These are phyloP conservation scores for Vitis hybrid DNA, from an alignment of 177 flowering plant genomes.

Conservation along the genomic window DNA sequence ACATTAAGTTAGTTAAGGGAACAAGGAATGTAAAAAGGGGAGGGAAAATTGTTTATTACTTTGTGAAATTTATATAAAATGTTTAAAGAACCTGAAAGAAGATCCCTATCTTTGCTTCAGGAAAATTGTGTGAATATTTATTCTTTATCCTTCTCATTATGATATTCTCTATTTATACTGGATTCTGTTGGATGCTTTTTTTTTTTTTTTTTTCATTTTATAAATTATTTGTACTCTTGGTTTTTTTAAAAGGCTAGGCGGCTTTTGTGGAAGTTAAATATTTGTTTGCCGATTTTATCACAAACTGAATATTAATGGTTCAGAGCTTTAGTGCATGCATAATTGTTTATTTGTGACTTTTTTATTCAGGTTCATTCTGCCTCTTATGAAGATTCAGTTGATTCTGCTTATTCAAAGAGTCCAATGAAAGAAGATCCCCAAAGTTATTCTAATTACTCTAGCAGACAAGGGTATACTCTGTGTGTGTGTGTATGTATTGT, in stretches of 20 bases:
- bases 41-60: too few species aligned
- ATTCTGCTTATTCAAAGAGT: conserved; percentile 31
- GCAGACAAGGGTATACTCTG: conserved; percentile 43
- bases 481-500: background rate
- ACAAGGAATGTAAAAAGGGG: too few species aligned
- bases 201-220: too few species aligned
- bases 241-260: background rate
- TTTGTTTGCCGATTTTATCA: background rate
- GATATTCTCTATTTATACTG: too few species aligned
- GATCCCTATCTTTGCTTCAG: too few species aligned
- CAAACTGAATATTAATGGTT: background rate
- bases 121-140: too few species aligned
- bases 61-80: too few species aligned
- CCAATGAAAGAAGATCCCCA: conserved; percentile 44
- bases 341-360: background rate
- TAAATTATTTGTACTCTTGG: too few species aligned
- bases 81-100: too few species aligned
- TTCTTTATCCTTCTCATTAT: too few species aligned
- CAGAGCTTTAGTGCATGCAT: background rate
- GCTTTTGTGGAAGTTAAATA: background rate
- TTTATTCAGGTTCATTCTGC: conserved; percentile 48
- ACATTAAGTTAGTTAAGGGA: background rate
- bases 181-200: too few species aligned
- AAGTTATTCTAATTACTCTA: conserved; percentile 29
- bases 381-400: conserved; percentile 30